phyloP scores from a whole-genome alignment of 1,284 basidiomycete genomes.

The Ganoderma lingzhi region DNA sequence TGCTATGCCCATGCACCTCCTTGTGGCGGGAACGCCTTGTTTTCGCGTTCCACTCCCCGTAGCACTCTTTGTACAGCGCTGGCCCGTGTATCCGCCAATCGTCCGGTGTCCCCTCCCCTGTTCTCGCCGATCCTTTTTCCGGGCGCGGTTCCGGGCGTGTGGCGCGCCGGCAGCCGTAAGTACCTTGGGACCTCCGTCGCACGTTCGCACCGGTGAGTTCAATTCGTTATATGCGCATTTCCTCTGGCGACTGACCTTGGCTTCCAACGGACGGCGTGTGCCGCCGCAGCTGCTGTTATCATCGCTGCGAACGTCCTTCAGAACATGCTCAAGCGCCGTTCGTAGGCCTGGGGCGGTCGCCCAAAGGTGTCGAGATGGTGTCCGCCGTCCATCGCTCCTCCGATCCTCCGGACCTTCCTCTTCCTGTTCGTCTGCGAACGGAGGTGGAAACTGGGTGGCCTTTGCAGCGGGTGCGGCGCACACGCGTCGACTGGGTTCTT shows the following conservation, averaged over 20 bases:
- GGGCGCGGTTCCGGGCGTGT: slow-evolving; percentile 36
- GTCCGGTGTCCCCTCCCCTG: background rate
- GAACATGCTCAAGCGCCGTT: slow-evolving; percentile 48
- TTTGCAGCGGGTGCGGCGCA: slow-evolving; percentile 37
- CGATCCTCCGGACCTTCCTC: slow-evolving; percentile 38
- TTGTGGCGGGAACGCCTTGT: background rate
- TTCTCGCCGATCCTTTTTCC: slow-evolving; percentile 47
- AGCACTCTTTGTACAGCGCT: background rate
- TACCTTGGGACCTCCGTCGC: slow-evolving; percentile 27
- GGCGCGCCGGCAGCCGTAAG: too few species aligned
- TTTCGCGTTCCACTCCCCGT: background rate
- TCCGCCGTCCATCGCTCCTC: slow-evolving; percentile 49
- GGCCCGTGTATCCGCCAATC: too few species aligned
- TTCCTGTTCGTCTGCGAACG: slow-evolving; percentile 25
- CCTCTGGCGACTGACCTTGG: background rate
- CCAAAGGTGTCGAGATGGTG: slow-evolving; percentile 43
- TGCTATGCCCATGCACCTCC: background rate
- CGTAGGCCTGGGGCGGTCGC: slow-evolving; percentile 36
- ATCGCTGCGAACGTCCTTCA: slow-evolving; percentile 40
- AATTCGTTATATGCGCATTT: too few species aligned
- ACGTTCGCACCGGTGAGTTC: slow-evolving; percentile 37
- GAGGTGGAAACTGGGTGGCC: slow-evolving; percentile 35
- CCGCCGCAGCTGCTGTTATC: slow-evolving; percentile 41
- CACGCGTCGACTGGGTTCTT: slow-evolving; percentile 34
- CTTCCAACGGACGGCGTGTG: slow-evolving; percentile 43